Base-by-base conservation (phyloP, 345 rosid genomes). In the Erucastrum elatum region DNA sequence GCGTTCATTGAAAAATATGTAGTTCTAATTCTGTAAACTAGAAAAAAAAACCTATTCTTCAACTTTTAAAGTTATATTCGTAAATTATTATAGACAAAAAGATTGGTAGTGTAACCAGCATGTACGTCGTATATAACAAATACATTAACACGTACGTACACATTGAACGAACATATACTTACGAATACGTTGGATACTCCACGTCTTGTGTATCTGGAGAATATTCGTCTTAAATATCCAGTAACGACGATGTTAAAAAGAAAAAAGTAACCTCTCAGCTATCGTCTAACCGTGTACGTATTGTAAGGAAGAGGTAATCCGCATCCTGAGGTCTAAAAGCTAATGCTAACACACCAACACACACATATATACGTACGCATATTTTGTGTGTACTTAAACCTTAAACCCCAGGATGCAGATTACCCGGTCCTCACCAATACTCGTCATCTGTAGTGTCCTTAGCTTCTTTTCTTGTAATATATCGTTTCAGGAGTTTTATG, bases 351-450 rank as follows among this genome's bases (percentile, higher is more conserved):
- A 63, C 59, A 53, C 8, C 9, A 2, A 3, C 30, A 29, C 30
- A 4, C 5, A 64, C 6, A 5, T 4, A 33, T n/a, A 61, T 8
- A 17, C 25, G 0, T 72, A 72, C 8, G 4, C 13, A 46, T 5
- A 12, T 4, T 8, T 4, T 39, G 25, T 29, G 11, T 72, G 58
- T 6, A 6, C 0, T 60, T 34, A n/a, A 51, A 53, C n/a, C 69
- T 73, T 74, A 68, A 79, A 79, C 82, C 82, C 74, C 82, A 79
- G 78, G 82, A 74, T 79, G 82, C 82, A 79, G 82, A 79, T 79
- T 79, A 79, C 82, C 82, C 4, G 75, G 8, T 79, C 82, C 78
- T 74, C 37, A 66, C 73, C 73, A 72, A 41, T 72, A 78, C 77
- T 66, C 6, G 9, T 16, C 39, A 25, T 71, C 44, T 66, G 0